A percentile compares a stretch with the other conserved stretches of the same genome.
Evolutionary conservation across 2,329 filamentous ascomycete species (phyloP).

Genomic region (Metarhizium guizhouense): DNA sequence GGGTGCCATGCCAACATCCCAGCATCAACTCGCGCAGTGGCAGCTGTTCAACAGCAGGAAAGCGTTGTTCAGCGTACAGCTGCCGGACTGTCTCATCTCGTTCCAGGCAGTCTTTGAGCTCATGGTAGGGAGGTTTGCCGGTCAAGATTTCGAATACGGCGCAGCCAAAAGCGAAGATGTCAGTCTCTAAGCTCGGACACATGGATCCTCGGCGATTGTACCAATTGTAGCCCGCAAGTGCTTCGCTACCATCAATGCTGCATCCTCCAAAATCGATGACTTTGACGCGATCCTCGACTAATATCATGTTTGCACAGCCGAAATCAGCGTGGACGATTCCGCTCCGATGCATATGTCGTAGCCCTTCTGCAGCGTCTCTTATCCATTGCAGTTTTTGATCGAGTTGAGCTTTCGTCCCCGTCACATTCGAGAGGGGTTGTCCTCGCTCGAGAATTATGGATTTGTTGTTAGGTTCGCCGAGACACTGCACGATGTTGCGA

Average conservation of each 20-base stretch:
- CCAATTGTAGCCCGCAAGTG: slow-evolving; percentile 6
- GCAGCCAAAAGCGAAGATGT: slow-evolving; percentile 3
- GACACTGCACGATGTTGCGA: slow-evolving; percentile 3
- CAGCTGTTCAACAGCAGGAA: slow-evolving; percentile 1
- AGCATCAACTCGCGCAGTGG: slow-evolving; percentile 5
- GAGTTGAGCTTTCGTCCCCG: not conserved
- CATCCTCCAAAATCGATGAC: slow-evolving; percentile 6
- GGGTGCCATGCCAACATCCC: slow-evolving; percentile 6
- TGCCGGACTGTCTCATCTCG: not conserved
- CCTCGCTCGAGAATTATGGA: slow-evolving; percentile 6
- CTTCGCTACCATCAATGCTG: slow-evolving; percentile 4
- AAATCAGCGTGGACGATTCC: slow-evolving; percentile 6
- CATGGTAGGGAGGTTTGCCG: slow-evolving; percentile 2
- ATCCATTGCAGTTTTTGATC: slow-evolving; percentile 5
- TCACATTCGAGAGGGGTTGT: not conserved
- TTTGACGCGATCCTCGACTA: slow-evolving; percentile 2
- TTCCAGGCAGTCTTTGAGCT: not conserved
- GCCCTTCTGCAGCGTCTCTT: not conserved
- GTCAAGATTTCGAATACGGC: slow-evolving; percentile 3
- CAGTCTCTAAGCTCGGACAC: not conserved
- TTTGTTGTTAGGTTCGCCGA: slow-evolving; percentile 1
- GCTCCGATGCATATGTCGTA: slow-evolving; percentile 2
- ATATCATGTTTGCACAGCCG: slow-evolving; percentile 6
- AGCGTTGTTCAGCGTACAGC: slow-evolving; percentile 1
- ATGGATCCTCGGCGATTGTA: slow-evolving; percentile 1